Conservation (phyloP, 495 filamentous ascomycete genomes). For the Xeromyces bisporus region DNA sequence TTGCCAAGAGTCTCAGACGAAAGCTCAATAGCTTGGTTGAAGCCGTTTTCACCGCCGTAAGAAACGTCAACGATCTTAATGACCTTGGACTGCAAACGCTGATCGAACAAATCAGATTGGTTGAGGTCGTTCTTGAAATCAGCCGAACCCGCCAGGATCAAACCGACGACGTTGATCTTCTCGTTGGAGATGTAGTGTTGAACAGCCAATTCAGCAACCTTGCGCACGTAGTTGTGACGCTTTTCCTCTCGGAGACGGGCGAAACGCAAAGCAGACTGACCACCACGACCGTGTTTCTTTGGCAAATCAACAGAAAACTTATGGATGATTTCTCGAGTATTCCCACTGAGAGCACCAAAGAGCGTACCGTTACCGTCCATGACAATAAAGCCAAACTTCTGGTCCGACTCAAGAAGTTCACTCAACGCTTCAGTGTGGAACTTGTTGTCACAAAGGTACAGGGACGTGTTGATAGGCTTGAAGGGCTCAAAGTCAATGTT, state of each 20-base stretch:
- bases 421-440: slow-evolving; percentile 96
- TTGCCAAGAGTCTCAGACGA: slow-evolving; percentile 91
- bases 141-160: slow-evolving; percentile 90
- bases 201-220: slow-evolving; percentile 92
- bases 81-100: slow-evolving; percentile 77
- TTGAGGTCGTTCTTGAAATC: slow-evolving; percentile 99
- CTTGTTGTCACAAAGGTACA: slow-evolving; percentile 99
- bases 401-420: slow-evolving; percentile 92
- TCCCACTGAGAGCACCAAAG: slow-evolving; percentile 90
- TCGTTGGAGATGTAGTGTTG: slow-evolving; percentile 97
- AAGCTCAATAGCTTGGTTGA: slow-evolving; percentile 97
- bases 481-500: slow-evolving; percentile 99
- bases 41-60: slow-evolving; percentile 96
- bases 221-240: slow-evolving; percentile 98
- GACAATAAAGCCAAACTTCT: slow-evolving; percentile 97
- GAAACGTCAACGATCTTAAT: slow-evolving; percentile 99
- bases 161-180: slow-evolving; percentile 89
- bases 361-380: slow-evolving; percentile 98
- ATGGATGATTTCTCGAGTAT: slow-evolving; percentile 92
- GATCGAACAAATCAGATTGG: slow-evolving; percentile 92
- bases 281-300: slow-evolving; percentile 99
- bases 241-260: slow-evolving; percentile 98
- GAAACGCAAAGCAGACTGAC: slow-evolving; percentile 97
- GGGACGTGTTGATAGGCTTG: slow-evolving; percentile 98
- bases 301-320: slow-evolving; percentile 94